These are phyloP conservation scores for Ganoderma boninense DNA, from an alignment of 1,284 basidiomycete species.

Conservation along the genomic window DNA sequence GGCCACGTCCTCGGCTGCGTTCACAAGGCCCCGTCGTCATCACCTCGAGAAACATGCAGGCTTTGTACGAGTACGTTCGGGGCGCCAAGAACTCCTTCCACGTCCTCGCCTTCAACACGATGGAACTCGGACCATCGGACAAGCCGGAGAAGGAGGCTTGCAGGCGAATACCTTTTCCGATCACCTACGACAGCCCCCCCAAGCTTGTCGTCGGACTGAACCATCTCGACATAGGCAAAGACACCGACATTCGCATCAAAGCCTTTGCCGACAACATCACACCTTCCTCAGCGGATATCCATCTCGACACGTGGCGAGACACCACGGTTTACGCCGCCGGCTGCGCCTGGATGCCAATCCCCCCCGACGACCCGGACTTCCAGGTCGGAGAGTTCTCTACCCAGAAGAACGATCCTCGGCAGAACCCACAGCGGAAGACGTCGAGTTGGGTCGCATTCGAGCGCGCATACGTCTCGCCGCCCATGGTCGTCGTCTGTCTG, in stretches of 20 bases:
- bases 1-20: not conserved
- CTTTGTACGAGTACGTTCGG: not conserved
- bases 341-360: not conserved
- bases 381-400: conserved; percentile 14
- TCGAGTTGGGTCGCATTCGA: not conserved
- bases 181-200: not conserved
- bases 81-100: not conserved
- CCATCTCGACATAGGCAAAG: not conserved
- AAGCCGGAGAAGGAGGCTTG: not conserved
- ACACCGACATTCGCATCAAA: not conserved
- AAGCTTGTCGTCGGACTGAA: not conserved
- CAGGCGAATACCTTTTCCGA: not conserved
- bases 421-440: not conserved
- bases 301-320: not conserved
- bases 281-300: not conserved
- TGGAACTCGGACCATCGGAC: not conserved
- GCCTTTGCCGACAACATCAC: not conserved
- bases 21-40: not conserved
- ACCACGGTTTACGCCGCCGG: not conserved
- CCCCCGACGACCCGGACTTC: conserved; percentile 17
- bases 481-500: not conserved
- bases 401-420: not conserved
- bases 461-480: not conserved
- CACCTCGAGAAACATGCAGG: not conserved
- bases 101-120: not conserved